Evolutionary conservation across 2,329 filamentous ascomycete genomes (phyloP), one percentile per base, ranked within the genome.

Genomic region (Colletotrichum musae): DNA sequence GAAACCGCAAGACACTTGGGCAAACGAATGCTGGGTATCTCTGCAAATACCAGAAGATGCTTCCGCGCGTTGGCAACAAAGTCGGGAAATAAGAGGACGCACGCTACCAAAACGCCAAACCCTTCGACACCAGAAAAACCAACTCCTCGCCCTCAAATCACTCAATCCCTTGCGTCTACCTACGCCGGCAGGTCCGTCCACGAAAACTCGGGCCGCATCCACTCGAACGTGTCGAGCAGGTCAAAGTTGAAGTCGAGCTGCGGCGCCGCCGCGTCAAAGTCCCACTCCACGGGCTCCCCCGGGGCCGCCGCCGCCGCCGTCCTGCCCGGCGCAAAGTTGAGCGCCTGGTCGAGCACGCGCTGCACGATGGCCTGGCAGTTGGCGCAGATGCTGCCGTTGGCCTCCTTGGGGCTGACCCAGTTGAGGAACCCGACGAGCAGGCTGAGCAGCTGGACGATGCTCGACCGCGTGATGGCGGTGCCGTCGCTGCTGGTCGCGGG

Each of bases 391-490:
- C 82, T 78, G 5, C 81, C 82, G 32, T 87, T 87, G 1, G 84
- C 83, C 0, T 83, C 83, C 0, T 80, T 79, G 0, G 84, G 83
- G 3, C 80, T 78, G 1, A 87, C 78, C 85, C 85, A 87, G 58
- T 85, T 83, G 5, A 87, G 77, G 56, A 87, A 87, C 0, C 83
- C 84, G 6, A 86, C 80, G 0, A 88, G 76, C 1, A 87, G 80
- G 62, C 83, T 86, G 1, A 87, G 78, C 58, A 87, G 83, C 68
- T 87, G 85, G n/a, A 87, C 82, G 6, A 87, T 84, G 45, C 79
- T 81, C 0, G 84, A 86, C 1, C 83, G 79, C 1, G 81, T 85
- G 9, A 87, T 77, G 13, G 76, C 68, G 24, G 76, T 74, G 16
- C 74, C 74, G 1, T 75, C 77, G 39, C 80, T 77, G 1, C 76